phyloP scores from a whole-genome alignment of 2,329 filamentous ascomycete species.

The Stachybotrys elegans region DNA sequence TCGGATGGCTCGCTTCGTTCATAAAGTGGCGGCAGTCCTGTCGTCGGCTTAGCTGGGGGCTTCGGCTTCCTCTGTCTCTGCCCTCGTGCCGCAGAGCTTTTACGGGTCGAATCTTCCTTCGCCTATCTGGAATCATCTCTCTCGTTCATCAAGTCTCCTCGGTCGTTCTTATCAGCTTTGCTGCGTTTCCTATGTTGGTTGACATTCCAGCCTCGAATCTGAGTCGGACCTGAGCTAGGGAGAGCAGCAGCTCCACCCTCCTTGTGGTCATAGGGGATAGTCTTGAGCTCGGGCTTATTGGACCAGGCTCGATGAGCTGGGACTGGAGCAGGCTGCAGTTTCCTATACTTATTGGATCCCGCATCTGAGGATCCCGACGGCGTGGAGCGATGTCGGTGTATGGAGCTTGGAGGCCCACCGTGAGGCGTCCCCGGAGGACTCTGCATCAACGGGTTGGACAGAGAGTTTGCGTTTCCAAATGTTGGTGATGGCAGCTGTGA shows the following conservation, averaged over 20 bases:
- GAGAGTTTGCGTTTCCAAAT: slow-evolving; percentile 24
- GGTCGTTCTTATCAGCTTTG: slow-evolving; percentile 27
- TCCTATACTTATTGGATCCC: slow-evolving; percentile 44
- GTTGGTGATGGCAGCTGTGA: slow-evolving; percentile 30
- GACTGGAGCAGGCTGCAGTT: slow-evolving; percentile 53
- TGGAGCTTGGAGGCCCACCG: slow-evolving; percentile 22
- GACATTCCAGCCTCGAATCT: slow-evolving; percentile 53
- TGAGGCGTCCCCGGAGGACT: slow-evolving; percentile 29
- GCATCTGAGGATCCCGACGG: slow-evolving; percentile 32
- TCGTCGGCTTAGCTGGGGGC: slow-evolving; percentile 18
- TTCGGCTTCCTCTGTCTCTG: slow-evolving; percentile 14
- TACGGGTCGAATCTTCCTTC: slow-evolving; percentile 19
- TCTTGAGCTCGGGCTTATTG: slow-evolving; percentile 49
- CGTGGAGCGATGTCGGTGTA: slow-evolving; percentile 30
- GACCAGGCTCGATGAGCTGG: slow-evolving; percentile 44
- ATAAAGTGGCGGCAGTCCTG: slow-evolving; percentile 11
- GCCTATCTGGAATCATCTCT: slow-evolving; percentile 34
- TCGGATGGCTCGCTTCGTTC: slow-evolving; percentile 2
- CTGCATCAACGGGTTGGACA: slow-evolving; percentile 25
- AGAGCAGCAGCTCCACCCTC: slow-evolving; percentile 51
- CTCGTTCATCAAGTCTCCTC: slow-evolving; percentile 25
- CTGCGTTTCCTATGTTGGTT: slow-evolving; percentile 33
- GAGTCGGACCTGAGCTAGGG: slow-evolving; percentile 49
- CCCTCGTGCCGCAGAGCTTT: slow-evolving; percentile 11
- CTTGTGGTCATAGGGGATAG: slow-evolving; percentile 56